Conservation (phyloP, 352 stramenopile genomes). For the Peronospora destructor region DNA sequence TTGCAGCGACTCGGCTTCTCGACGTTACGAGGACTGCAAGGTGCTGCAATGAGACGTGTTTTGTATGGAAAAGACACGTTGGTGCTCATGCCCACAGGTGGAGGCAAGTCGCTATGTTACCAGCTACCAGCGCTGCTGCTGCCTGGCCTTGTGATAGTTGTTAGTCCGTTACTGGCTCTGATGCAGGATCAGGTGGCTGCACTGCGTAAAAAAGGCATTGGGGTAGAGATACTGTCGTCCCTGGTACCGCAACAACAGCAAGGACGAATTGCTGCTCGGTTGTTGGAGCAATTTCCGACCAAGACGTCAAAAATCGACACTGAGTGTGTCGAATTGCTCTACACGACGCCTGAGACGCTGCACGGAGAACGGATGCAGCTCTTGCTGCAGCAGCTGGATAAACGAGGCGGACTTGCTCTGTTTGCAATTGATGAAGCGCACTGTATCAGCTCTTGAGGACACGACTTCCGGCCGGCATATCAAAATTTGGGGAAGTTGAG, state of each 20-base stretch:
- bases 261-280: conserved; percentile 21
- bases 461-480: conserved; percentile 86
- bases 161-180: conserved; percentile 84
- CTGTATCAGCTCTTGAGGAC: conserved; percentile 87
- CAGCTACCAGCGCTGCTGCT: conserved; percentile 81
- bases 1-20: conserved; percentile 42
- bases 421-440: conserved; percentile 89
- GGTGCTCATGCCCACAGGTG: conserved; percentile 94
- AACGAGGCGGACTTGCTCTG: conserved; percentile 29
- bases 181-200: conserved; percentile 85
- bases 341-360: conserved; percentile 85
- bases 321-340: conserved; percentile 57
- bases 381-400: conserved; percentile 31
- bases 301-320: neutral
- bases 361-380: conserved; percentile 43
- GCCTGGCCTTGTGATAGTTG: conserved; percentile 76
- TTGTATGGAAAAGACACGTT: conserved; percentile 49
- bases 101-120: conserved; percentile 97
- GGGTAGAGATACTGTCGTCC: conserved; percentile 54
- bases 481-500: conserved; percentile 39
- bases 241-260: conserved; percentile 31
- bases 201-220: conserved; percentile 40
- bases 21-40: conserved; percentile 38
- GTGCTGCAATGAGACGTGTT: conserved; percentile 36
- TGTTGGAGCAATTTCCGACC: conserved; percentile 20